Conservation (phyloP, 2,329 filamentous ascomycete species). For the Penicillium sp. region DNA sequence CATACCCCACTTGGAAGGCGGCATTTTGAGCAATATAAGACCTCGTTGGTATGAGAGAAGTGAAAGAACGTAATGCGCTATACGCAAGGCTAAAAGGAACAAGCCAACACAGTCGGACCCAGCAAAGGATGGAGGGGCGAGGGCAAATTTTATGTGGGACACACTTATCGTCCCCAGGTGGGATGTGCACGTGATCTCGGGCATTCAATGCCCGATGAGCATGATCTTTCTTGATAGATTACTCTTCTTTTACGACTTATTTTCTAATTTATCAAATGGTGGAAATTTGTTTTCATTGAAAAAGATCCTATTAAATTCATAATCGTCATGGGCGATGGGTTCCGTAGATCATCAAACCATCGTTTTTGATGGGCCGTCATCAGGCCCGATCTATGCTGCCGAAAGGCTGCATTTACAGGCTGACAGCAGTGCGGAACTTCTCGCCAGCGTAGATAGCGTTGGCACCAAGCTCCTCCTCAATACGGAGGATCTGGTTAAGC, state of each 20-base stretch:
- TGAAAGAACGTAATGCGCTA: conserved; percentile 14
- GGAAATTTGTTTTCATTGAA: conserved; percentile 23
- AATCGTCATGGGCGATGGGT: conserved; percentile 25
- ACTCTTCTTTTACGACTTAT: not conserved
- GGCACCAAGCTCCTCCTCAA: conserved; percentile 96
- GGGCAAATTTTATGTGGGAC: conserved; percentile 34
- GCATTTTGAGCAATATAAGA: conserved; percentile 37
- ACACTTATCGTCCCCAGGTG: conserved; percentile 21
- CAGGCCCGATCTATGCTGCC: conserved; percentile 8
- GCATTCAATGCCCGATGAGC: conserved; percentile 22
- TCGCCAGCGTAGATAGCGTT: conserved; percentile 88
- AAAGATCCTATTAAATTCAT: conserved; percentile 28
- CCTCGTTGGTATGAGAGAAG: conserved; percentile 8
- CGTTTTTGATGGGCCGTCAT: conserved; percentile 15
- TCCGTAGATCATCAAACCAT: conserved; percentile 16
- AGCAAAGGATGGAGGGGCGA: conserved; percentile 24
- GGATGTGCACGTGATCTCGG: conserved; percentile 25
- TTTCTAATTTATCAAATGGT: conserved; percentile 1
- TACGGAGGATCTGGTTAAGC: conserved; percentile 99
- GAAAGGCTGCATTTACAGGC: conserved; percentile 62
- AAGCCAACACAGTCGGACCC: conserved; percentile 16
- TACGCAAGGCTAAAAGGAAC: conserved; percentile 14
- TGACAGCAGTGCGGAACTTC: conserved; percentile 89
- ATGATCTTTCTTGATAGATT: conserved; percentile 6
- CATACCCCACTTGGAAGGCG: conserved; percentile 53